phyloP scores from a whole-genome alignment of 352 stramenopile species.

The Pythium monospermum region DNA sequence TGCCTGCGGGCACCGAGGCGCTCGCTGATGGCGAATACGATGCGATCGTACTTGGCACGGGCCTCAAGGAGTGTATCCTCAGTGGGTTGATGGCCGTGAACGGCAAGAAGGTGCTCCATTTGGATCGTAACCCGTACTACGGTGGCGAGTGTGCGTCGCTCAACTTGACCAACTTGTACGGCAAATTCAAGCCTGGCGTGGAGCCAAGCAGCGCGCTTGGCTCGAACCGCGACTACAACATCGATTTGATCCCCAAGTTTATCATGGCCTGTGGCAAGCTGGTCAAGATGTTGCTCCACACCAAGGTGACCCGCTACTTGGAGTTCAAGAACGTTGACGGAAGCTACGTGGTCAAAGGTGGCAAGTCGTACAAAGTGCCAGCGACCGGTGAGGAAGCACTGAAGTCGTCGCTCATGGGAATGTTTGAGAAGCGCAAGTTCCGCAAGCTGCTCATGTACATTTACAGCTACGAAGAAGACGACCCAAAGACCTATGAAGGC shows the following conservation, averaged over 20 bases:
- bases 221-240: conserved; percentile 98
- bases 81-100: conserved; percentile 94
- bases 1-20: conserved; percentile 91
- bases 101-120: conserved; percentile 95
- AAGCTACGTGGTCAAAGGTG: conserved; percentile 97
- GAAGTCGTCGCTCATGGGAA: conserved; percentile 95
- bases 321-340: conserved; percentile 99
- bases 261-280: conserved; percentile 99
- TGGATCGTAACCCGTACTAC: conserved; percentile 98
- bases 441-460: conserved; percentile 98
- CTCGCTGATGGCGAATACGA: conserved; percentile 99
- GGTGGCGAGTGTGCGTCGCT: conserved; percentile 97
- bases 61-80: conserved; percentile 99
- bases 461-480: conserved; percentile 93
- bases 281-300: conserved; percentile 98
- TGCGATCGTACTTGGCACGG: conserved; percentile 98
- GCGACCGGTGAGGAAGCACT: conserved; percentile 97
- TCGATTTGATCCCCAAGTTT: conserved; percentile 99
- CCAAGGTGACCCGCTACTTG: conserved; percentile 97
- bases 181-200: conserved; percentile 87
- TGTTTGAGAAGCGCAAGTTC: conserved; percentile 99
- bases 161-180: conserved; percentile 98
- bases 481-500: conserved; percentile 88
- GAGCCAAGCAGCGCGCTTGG: conserved; percentile 79
- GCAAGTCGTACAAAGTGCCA: conserved; percentile 97